Evolutionary conservation across 805 yeast species (phyloP), one percentile per base, ranked within the genome.

Genomic region (Kuraishia molischiana): DNA sequence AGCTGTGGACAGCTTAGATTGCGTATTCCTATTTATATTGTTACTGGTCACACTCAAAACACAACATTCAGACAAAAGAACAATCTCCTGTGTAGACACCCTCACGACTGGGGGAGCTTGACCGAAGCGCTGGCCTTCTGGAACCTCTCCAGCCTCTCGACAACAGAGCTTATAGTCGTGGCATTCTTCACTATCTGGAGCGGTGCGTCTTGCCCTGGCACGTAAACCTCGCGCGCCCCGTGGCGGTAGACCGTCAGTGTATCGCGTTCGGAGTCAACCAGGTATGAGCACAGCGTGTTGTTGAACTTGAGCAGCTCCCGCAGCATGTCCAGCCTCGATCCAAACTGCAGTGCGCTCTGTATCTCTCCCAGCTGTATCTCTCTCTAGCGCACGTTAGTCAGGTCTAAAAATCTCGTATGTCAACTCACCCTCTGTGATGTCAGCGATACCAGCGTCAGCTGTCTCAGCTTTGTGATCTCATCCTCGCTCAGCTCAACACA

Each of bases 1-100:
- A 50, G 45, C 33, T 60, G 17, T 60, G 62, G 64, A 48, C 46
- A 14, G 59, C 59, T 26, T 52, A 44, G 38, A n/a, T n/a, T n/a
- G n/a, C n/a, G n/a, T n/a, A n/a, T n/a, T n/a, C n/a, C n/a, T n/a
- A n/a, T n/a, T n/a, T n/a, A n/a, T n/a, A n/a, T 15, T 26, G 29
- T 26, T 26, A 26, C 15, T 29, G 14, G 18, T 29, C 18, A 29
- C 4, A 29, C 19, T 29, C 31, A 29, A 15, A 29, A 29, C 17
- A 29, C n/a, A n/a, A n/a, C n/a, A n/a, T n/a, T n/a, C n/a, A n/a
- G n/a, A n/a, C n/a, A n/a, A n/a, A n/a, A n/a, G n/a, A n/a, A n/a
- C n/a, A n/a, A n/a, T n/a, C n/a, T n/a, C n/a, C n/a, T n/a, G n/a
- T n/a, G 26, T 22, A 22, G 26, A 22, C 26, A 22, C 8, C 26